Conservation (phyloP, 2,329 filamentous ascomycete genomes). For the Apiospora marii region DNA sequence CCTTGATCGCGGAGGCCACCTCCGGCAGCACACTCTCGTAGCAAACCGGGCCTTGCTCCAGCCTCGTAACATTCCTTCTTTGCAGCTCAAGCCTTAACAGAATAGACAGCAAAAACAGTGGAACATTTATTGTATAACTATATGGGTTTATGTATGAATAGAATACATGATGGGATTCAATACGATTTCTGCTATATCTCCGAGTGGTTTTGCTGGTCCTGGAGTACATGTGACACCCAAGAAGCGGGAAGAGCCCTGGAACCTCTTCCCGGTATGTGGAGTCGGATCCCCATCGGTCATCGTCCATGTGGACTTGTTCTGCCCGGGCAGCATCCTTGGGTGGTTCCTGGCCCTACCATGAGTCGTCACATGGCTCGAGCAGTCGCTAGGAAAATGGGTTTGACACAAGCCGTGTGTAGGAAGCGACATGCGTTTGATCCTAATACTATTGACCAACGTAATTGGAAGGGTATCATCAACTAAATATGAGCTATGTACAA, state of each 20-base stretch:
- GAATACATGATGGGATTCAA: background rate
- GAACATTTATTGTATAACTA: no score
- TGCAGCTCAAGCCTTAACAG: background rate
- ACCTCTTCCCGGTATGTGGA: background rate
- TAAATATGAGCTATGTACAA: constrained; percentile 17
- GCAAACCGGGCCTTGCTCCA: background rate
- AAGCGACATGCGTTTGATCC: background rate
- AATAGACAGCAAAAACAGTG: no score
- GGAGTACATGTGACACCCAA: background rate
- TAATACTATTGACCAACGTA: background rate
- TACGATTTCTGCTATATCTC: no score
- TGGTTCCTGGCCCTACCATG: background rate
- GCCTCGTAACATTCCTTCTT: background rate
- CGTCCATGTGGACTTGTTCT: background rate
- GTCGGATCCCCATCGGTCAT: background rate
- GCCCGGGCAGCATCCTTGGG: constrained; percentile 16
- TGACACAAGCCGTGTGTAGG: background rate
- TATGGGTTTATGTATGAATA: background rate
- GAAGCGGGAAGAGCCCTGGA: background rate
- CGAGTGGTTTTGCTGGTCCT: background rate
- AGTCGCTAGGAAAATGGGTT: background rate
- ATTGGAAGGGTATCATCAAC: constrained; percentile 24
- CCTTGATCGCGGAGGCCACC: no score
- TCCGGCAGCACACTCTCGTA: background rate
- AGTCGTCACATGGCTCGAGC: background rate